These are phyloP conservation scores for Kluyveromyces wickerhamii DNA, from an alignment of 805 yeast genomes.

Conservation along the genomic window DNA sequence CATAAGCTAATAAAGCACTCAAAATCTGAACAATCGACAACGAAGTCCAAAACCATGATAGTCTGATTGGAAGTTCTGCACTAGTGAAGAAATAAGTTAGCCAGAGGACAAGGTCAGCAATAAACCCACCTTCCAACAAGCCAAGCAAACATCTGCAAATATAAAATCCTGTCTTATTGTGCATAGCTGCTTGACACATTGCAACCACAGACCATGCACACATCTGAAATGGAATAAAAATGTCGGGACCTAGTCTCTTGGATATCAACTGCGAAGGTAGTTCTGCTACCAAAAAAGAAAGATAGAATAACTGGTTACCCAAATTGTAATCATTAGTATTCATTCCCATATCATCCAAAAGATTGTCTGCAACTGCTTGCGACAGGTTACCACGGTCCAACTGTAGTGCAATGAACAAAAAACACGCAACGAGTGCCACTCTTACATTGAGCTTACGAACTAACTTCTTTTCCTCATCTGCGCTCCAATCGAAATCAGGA, in stretches of 20 bases:
- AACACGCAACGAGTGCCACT: constrained; percentile 47
- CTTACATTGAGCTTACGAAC: constrained; percentile 44
- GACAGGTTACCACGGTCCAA: constrained; percentile 49
- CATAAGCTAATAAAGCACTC: constrained; percentile 46
- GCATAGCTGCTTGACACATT: constrained; percentile 41
- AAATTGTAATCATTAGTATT: constrained; percentile 49
- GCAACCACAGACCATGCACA: constrained; percentile 51
- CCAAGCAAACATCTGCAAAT: constrained; percentile 46
- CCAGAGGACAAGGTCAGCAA: constrained; percentile 58
- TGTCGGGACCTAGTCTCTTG: constrained; percentile 53
- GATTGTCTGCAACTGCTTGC: constrained; percentile 52
- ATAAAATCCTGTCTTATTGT: constrained; percentile 35
- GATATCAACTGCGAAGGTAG: constrained; percentile 58
- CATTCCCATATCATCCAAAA: constrained; percentile 43
- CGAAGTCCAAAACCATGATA: constrained; percentile 55
- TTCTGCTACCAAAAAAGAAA: constrained; percentile 49
- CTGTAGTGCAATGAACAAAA: constrained; percentile 51
- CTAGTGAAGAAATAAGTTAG: constrained; percentile 59
- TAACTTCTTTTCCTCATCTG: constrained; percentile 41
- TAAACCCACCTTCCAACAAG: constrained; percentile 56
- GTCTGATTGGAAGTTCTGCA: constrained; percentile 48
- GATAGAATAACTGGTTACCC: constrained; percentile 46
- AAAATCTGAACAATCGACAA: constrained; percentile 40
- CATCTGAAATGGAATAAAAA: constrained; percentile 54
- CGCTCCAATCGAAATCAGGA: constrained; percentile 47